These are phyloP conservation scores for Candida gigantensis DNA, from an alignment of 1,139 yeast genomes.

Conservation along the genomic window DNA sequence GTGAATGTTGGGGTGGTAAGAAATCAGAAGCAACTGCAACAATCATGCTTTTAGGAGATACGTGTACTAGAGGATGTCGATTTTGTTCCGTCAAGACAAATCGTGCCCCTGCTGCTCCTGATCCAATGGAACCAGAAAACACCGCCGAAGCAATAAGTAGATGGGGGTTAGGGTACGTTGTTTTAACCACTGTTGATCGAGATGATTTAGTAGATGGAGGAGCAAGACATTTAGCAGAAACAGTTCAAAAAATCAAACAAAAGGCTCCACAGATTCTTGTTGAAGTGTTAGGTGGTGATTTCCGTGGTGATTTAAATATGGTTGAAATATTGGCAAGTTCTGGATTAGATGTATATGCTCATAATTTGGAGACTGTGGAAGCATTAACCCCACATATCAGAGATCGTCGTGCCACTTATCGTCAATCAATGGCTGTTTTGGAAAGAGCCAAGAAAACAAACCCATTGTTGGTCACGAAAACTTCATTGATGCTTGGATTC, in stretches of 20 bases:
- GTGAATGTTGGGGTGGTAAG: slow-evolving; percentile 99
- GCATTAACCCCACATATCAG: slow-evolving; percentile 92
- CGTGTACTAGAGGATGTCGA: slow-evolving; percentile 97
- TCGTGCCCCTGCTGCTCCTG: slow-evolving; percentile 83
- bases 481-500: slow-evolving; percentile 93
- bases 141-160: slow-evolving; percentile 97
- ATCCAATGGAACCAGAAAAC: slow-evolving; percentile 95
- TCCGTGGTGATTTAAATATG: slow-evolving; percentile 84
- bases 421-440: slow-evolving; percentile 80
- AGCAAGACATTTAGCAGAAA: slow-evolving; percentile 83
- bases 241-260: slow-evolving; percentile 78
- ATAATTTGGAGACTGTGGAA: slow-evolving; percentile 95
- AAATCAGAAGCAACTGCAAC: slow-evolving; percentile 98
- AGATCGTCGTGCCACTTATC: slow-evolving; percentile 94
- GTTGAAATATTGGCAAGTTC: slow-evolving; percentile 78
- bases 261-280: slow-evolving; percentile 92
- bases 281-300: slow-evolving; percentile 94
- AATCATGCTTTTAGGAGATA: slow-evolving; percentile 96
- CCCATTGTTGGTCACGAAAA: slow-evolving; percentile 82
- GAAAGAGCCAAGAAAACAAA: slow-evolving; percentile 76
- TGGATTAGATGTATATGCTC: slow-evolving; percentile 96
- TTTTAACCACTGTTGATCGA: slow-evolving; percentile 94
- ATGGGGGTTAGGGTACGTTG: slow-evolving; percentile 99
- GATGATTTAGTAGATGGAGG: slow-evolving; percentile 96
- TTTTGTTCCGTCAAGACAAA: slow-evolving; percentile 96